Evolutionary conservation across 805 yeast genomes (phyloP), one percentile per base, ranked within the genome.

Genomic region (Scheffersomyces stipitis): DNA sequence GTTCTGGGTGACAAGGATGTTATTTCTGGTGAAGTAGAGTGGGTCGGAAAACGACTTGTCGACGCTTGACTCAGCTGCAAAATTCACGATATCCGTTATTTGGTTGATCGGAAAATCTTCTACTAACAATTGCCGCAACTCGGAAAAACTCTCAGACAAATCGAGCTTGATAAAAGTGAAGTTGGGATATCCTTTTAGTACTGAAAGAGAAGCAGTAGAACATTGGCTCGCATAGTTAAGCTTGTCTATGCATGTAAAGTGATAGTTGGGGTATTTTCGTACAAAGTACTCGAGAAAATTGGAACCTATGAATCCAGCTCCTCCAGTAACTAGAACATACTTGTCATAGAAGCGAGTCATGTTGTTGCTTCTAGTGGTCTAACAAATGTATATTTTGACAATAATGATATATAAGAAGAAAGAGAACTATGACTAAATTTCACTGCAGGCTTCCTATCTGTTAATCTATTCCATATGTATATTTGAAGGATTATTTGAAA

Each of bases 261-360:
- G 47, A 40, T 57, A 56, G 5, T 46, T 24, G 1, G 67, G 65
- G 36, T 60, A 52, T 17, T 43, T 40, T 3, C 33, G 18, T 1
- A 66, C 65, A 34, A 71, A 49, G 36, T 56, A 52, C 8, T 66
- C 57, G 10, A 71, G 58, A 31, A 71, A 58, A 60, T 76, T 68
- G 1, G 78, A 71, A 3, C 80, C 82, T 40, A 77, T 69, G 42
- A 77, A 77, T 2, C 83, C 83, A 4, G 77, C 76, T 2, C 80
- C 81, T 5, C 82, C 82, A 5, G 81, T 71, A 4, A 77, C 70
- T 20, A 76, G 54, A 8, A 74, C 46, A 30, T 37, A 31, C 32
- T 42, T 42, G 4, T 44, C 47, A 34, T 23, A 39, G 28, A 16
- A 16, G 12, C 22, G 14, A 15, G 18, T 29, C 24, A 20, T 26